Percentiles rank a stretch among this genome's conserved stretches.
Evolutionary conservation across 129 eudicot species (phyloP).

Genomic region (Saposhnikovia divaricata): DNA sequence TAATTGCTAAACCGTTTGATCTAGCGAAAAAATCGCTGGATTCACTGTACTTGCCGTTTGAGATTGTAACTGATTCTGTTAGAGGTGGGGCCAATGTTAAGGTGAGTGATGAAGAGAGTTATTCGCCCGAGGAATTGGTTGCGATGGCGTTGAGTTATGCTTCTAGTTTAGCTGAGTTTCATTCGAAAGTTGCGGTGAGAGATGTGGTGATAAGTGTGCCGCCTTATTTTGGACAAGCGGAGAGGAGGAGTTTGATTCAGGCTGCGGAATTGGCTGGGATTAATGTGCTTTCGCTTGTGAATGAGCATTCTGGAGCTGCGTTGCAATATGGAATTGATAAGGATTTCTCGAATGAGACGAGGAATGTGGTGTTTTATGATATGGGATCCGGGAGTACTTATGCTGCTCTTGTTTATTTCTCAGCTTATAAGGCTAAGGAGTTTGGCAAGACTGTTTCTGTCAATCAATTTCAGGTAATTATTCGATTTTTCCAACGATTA

Average conservation of each 20-base stretch:
- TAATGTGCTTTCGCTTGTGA: constrained; percentile 71
- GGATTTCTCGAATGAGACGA: constrained; percentile 72
- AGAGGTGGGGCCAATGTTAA: constrained; percentile 41
- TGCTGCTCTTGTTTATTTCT: constrained; percentile 90
- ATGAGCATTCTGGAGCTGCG: constrained; percentile 94
- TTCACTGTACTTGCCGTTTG: constrained; percentile 47
- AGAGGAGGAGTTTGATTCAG: constrained; percentile 63
- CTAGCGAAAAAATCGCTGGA: constrained; percentile 22
- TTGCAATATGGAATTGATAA: constrained; percentile 98
- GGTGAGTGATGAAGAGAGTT: constrained; percentile 50
- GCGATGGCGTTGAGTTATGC: constrained; percentile 72
- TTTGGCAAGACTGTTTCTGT: constrained; percentile 73
- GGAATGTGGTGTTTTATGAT: constrained; percentile 87
- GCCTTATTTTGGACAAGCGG: constrained; percentile 79
- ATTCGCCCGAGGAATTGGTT: constrained; percentile 71
- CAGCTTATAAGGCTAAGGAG: constrained; percentile 91
- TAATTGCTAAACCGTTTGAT: constrained; percentile 49
- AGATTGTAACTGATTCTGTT: constrained; percentile 30
- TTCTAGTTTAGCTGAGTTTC: constrained; percentile 64
- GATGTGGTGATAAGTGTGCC: constrained; percentile 93
- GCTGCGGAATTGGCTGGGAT: constrained; percentile 91
- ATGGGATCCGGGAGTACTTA: constrained; percentile 95
- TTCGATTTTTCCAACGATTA: background rate
- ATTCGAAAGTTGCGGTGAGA: constrained; percentile 55
- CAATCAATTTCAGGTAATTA: constrained; percentile 88